phyloP scores from a whole-genome alignment of 2,329 filamentous ascomycete genomes.

The Calcarisporium arbuscula region DNA sequence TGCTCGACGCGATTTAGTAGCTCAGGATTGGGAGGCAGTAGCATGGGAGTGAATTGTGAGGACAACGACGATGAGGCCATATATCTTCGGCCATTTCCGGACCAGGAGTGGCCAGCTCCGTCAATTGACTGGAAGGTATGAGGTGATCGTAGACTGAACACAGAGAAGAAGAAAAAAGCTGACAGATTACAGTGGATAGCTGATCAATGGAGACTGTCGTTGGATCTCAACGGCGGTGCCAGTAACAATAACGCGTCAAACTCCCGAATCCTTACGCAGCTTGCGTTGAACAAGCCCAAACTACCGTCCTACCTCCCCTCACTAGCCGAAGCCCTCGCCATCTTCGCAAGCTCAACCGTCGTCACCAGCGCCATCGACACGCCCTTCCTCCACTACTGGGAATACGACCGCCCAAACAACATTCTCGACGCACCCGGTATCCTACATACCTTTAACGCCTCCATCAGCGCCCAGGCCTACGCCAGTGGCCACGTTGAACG shows the following conservation, averaged over 20 bases:
- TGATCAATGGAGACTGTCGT: conserved; percentile 45
- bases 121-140: conserved; percentile 43
- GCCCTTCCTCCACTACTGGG: conserved; percentile 55
- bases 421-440: conserved; percentile 35
- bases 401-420: conserved; percentile 25
- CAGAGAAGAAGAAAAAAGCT: conserved; percentile 1
- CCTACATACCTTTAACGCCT: conserved; percentile 56
- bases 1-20: conserved; percentile 60
- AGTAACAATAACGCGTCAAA: conserved; percentile 52
- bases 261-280: conserved; percentile 47
- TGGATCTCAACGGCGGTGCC: conserved; percentile 51
- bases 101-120: conserved; percentile 24
- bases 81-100: conserved; percentile 41
- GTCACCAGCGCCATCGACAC: conserved; percentile 52
- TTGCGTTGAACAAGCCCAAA: conserved; percentile 33
- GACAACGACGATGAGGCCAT: conserved; percentile 45
- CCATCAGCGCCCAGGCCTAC: conserved; percentile 61
- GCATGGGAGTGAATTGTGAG: conserved; percentile 56
- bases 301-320: conserved; percentile 54
- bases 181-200: conserved; percentile 35
- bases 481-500: conserved; percentile 54
- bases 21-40: conserved; percentile 50
- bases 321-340: conserved; percentile 67
- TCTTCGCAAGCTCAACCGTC: conserved; percentile 61
- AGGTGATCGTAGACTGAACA: fast-evolving